Percentiles rank a stretch among this genome's conserved stretches.
These are phyloP conservation scores for Mortierella antarctica DNA, from an alignment of 192 early-diverging fungal species.

Conservation along the genomic window DNA sequence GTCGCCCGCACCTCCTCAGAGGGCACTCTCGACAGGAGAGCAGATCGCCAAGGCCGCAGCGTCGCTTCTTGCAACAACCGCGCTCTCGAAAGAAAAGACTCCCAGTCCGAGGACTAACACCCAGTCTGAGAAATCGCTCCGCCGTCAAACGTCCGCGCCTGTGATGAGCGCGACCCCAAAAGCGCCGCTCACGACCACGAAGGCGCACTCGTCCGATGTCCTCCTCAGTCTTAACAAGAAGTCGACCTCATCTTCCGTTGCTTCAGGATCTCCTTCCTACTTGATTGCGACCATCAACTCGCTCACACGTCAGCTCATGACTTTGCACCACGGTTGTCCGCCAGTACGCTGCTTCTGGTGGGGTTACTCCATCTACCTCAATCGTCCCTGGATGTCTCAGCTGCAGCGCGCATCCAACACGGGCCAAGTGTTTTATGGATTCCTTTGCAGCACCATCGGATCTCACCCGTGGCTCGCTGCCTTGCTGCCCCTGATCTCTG, in stretches of 20 bases:
- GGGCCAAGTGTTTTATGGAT: constrained; percentile 37
- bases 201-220: neutral
- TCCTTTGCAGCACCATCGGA: constrained; percentile 30
- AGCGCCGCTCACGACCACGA: constrained; percentile 15
- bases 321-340: constrained; percentile 16
- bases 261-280: neutral
- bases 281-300: constrained; percentile 29
- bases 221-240: neutral
- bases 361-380: constrained; percentile 58
- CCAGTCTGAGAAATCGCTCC: constrained; percentile 4
- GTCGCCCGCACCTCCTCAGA: neutral
- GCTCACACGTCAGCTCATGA: constrained; percentile 10
- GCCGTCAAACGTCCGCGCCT: constrained; percentile 15
- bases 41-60: constrained; percentile 37
- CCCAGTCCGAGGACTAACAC: neutral
- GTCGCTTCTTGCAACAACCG: constrained; percentile 14
- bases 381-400: constrained; percentile 41
- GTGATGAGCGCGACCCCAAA: constrained; percentile 10
- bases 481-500: constrained; percentile 49
- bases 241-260: neutral
- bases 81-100: constrained; percentile 11
- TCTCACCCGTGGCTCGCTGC: constrained; percentile 20
- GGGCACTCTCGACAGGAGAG: constrained; percentile 20
- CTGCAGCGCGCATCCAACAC: constrained; percentile 52
- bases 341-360: constrained; percentile 44